Conservation (phyloP, 176 grass and related monocot species). For the Juncus effusus region DNA sequence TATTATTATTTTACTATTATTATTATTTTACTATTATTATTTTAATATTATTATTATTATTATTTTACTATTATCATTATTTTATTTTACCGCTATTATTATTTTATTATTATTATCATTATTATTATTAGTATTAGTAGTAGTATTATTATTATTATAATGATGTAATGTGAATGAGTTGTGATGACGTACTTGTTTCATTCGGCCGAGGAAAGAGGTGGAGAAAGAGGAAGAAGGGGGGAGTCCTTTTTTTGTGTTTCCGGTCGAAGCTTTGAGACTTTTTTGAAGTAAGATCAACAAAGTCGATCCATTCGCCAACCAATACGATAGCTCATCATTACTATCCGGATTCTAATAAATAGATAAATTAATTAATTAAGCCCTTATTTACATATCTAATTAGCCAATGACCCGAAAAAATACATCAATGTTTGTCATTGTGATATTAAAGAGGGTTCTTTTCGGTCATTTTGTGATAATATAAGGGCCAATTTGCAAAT, state of each 20-base stretch:
- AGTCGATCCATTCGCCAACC: constrained; percentile 81
- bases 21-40: no score
- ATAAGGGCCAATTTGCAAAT: constrained; percentile 19
- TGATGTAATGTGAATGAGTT: no score
- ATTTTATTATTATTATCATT: no score
- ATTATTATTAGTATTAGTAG: not conserved
- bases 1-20: constrained; percentile 1
- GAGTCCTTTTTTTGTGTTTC: constrained; percentile 55
- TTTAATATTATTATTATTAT: no score
- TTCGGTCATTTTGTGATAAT: no score
- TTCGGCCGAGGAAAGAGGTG: constrained; percentile 85
- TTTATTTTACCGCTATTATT: no score
- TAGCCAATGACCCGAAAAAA: no score
- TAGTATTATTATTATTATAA: not conserved
- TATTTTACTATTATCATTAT: no score
- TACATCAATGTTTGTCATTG: no score
- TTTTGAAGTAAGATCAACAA: constrained; percentile 79
- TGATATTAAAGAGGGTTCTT: no score
- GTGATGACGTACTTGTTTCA: constrained; percentile 53
- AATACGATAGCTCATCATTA: constrained; percentile 72
- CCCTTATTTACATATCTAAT: no score
- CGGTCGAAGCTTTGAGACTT: constrained; percentile 64
- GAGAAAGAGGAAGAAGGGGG: constrained; percentile 79
- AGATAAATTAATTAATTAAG: no score
- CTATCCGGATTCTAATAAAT: constrained; percentile 71